Conservation (phyloP, 805 yeast species). For the Zygotorulaspora chibaensis region DNA sequence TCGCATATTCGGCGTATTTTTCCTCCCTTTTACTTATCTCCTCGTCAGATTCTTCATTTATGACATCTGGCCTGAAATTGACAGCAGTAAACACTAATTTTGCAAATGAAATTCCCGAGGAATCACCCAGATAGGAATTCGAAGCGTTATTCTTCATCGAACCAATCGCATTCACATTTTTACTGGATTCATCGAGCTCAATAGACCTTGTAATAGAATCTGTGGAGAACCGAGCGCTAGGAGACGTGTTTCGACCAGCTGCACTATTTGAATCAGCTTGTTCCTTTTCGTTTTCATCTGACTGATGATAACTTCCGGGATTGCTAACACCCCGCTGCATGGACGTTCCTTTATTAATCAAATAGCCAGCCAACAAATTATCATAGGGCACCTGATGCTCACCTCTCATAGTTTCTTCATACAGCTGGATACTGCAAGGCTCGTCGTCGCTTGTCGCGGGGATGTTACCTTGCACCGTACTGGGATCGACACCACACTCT, state of each 20-base stretch:
- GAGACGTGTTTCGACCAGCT: not conserved
- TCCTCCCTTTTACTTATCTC: conserved; percentile 23
- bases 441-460: conserved; percentile 29
- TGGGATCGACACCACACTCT: conserved; percentile 40
- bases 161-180: conserved; percentile 21
- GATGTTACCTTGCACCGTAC: conserved; percentile 21
- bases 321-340: conserved; percentile 18
- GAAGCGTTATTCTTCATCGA: conserved; percentile 25
- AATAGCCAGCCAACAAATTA: conserved; percentile 25
- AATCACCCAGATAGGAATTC: conserved; percentile 44
- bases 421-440: conserved; percentile 24
- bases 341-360: conserved; percentile 25
- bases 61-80: conserved; percentile 44
- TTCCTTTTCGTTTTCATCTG: not conserved
- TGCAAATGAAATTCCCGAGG: conserved; percentile 69
- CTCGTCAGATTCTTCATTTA: conserved; percentile 23
- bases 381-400: conserved; percentile 23
- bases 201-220: conserved; percentile 7
- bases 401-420: conserved; percentile 19
- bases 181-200: conserved; percentile 24
- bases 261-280: conserved; percentile 1
- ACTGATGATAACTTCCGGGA: not conserved
- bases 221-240: conserved; percentile 1
- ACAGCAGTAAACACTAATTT: conserved; percentile 74
- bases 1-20: conserved; percentile 19